Percentiles rank a stretch among this genome's conserved stretches.
Conservation (phyloP, 2,329 filamentous ascomycete genomes). For the Anthostomella pinea region DNA sequence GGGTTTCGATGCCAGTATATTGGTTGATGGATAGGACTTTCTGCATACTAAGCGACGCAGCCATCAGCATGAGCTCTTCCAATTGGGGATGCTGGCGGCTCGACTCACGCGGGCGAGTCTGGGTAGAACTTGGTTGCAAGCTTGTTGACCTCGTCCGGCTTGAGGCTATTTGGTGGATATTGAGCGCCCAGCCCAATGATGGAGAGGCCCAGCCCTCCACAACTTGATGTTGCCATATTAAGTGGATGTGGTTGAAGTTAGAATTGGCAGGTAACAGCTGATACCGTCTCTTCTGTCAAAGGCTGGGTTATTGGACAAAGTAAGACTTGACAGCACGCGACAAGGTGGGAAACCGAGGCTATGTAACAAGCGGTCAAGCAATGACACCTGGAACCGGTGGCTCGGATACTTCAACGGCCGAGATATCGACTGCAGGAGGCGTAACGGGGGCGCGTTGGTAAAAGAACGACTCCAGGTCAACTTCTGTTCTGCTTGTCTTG, state of each 20-base stretch:
- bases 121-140: conserved; percentile 58
- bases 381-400: background rate
- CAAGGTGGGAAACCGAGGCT: background rate
- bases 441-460: no score
- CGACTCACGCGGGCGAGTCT: conserved; percentile 56
- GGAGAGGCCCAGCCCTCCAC: conserved; percentile 55
- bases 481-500: no score
- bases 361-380: background rate
- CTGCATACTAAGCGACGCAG: conserved; percentile 60
- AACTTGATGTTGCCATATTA: conserved; percentile 41
- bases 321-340: no score
- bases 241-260: background rate
- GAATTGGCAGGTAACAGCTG: no score
- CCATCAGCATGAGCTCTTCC: no score
- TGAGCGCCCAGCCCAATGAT: conserved; percentile 58
- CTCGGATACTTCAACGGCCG: conserved; percentile 2
- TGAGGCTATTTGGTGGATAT: conserved; percentile 57
- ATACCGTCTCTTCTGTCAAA: no score
- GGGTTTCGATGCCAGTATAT: conserved; percentile 62
- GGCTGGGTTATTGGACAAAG: no score
- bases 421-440: conserved; percentile 1
- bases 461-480: no score
- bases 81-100: no score
- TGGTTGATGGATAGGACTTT: conserved; percentile 63
- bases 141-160: conserved; percentile 47